Base-by-base conservation (phyloP, 306 rosid species). In the Glycyrrhiza uralensis region DNA sequence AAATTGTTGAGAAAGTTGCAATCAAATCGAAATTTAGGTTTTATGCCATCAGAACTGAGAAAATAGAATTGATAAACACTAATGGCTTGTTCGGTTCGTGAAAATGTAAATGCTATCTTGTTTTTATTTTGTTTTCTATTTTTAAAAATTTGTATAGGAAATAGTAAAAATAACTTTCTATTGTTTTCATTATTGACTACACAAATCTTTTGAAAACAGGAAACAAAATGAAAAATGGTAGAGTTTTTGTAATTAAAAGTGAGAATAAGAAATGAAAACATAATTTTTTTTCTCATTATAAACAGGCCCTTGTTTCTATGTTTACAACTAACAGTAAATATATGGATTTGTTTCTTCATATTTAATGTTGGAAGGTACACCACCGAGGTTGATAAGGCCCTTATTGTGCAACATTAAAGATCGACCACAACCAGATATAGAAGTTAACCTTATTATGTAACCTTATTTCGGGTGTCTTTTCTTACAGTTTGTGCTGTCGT, bases 341-440 rank as follows among this genome's bases (percentile, higher is more conserved):
- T 13, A 24, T 24, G 42, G 24, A 58, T 66, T 51, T 51, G 5
- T 14, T 58, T 67, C 38, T 68, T 63, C 74, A 72, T 64, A 44
- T 69, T 52, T 54, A 75, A 54, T 41, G 39, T 46, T 63, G 45
- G 59, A 9, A 45, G 54, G 24, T 45, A 63, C 39, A 61, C 22
- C 7, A 7, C 33, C 52, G 60, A 51, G 22, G 52, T 68, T 50
- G 54, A 24, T 68, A 41, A 26, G 39, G 24, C 36, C 62, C 18
- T 50, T 32, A 6, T 39, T 20, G 2, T 39, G 33, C n/a, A 5
- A 41, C 14, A 59, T 19, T 32, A 41, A 23, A 23, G 13, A 66
- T 35, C 73, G 36, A 66, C 8, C 45, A 47, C 42, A 57, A 49
- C 75, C 2, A 56, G 17, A 19, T 23, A 42, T 55, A 17, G 12